Evolutionary conservation across 768 basidiomycete species (phyloP), one percentile per base, ranked within the genome.

Genomic region (Boletus huronensis): DNA sequence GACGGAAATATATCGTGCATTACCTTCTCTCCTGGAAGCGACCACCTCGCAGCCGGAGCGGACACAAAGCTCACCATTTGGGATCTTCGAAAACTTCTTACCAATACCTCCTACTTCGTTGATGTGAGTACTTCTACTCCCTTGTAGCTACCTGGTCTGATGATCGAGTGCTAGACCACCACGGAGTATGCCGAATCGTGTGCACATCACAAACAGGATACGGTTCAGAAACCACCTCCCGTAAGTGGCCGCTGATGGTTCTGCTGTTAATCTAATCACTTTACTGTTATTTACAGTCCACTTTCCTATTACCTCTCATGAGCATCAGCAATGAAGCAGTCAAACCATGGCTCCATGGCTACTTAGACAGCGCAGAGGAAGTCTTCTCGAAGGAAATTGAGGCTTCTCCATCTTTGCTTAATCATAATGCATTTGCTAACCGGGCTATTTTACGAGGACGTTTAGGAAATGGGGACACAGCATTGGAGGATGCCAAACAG

Each of bases 271-370:
- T 41, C 14, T 39, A 8, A 28, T 41, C 23, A 5, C 5, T 14
- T 44, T 17, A 35, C 28, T n/a, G 6, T 21, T 29, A n/a, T 43
- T 19, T 9, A n/a, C 25, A 54, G 60, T 5, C 52, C 5, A 53
- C 59, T 3, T 61, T 29, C 26, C 41, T 38, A 11, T 21, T 62
- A n/a, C 61, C 61, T 1, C 53, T 62, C 13, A 52, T 62, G 60
- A 58, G 41, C n/a, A 62, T 62, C 19, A 58, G 7, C 32, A 62
- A 62, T 10, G 47, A 2, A 10, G 61, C 59, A 28, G 56, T 62
- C 40, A 62, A 62, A 38, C 41, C 53, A 6, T 62, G 61, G 61
- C 60, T 62, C n/a, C 56, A 62, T 29, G 28, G 53, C 23, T 58
- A 50, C 41, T 28, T 62, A 19, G 50, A 52, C 6, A 6, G 13